Evolutionary conservation across 78 protist species (phyloP).

Genomic region (Tieghemostelium lacteum): DNA sequence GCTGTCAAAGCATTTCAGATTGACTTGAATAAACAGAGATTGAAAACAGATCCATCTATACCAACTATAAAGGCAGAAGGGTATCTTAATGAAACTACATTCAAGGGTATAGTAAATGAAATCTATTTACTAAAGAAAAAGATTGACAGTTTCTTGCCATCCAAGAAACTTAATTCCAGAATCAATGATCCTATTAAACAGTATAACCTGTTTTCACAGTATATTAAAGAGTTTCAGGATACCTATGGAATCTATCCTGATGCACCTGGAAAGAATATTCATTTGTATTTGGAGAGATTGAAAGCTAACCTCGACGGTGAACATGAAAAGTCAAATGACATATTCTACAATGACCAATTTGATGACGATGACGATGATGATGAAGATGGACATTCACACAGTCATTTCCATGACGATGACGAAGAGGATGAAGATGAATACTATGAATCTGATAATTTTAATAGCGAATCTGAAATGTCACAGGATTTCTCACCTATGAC

Average conservation of each 20-base stretch:
- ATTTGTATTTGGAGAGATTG: conserved; percentile 23
- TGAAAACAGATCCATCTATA: neutral
- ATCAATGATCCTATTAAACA: conserved; percentile 51
- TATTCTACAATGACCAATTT: neutral
- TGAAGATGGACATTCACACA: neutral
- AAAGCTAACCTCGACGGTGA: neutral
- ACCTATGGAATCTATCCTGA: conserved; percentile 48
- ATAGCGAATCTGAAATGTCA: too few species aligned
- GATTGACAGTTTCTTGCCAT: conserved; percentile 14
- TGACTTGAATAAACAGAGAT: neutral
- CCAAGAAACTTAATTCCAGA: neutral
- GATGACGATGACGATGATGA: conserved; percentile 36
- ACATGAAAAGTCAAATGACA: neutral
- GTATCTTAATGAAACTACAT: conserved; percentile 29
- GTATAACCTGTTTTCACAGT: conserved; percentile 6
- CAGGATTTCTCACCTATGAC: too few species aligned
- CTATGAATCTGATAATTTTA: neutral
- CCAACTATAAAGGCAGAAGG: conserved; percentile 19
- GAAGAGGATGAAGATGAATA: neutral
- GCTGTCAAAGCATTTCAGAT: conserved; percentile 71
- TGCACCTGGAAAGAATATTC: conserved; percentile 73
- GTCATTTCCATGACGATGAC: neutral
- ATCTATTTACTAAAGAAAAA: conserved; percentile 14
- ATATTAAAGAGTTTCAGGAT: conserved; percentile 51
- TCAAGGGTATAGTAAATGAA: conserved; percentile 7